Evolutionary conservation across 2,329 filamentous ascomycete species (phyloP).

Genomic region (Diplodia scrobiculata): DNA sequence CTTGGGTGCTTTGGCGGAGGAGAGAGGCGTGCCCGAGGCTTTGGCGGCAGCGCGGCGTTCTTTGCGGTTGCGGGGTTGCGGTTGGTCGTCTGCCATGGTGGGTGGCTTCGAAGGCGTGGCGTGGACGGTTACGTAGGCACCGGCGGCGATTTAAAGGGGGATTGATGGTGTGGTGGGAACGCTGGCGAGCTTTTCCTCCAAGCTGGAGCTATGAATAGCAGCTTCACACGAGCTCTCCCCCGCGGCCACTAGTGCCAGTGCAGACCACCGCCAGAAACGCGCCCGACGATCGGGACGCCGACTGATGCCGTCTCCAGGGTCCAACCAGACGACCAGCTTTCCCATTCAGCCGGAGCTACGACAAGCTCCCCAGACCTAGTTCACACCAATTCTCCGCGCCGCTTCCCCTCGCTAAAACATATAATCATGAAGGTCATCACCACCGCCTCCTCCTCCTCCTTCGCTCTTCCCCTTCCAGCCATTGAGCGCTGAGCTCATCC

Average conservation of each 20-base stretch:
- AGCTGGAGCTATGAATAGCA: constrained; percentile 9
- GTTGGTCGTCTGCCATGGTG: constrained; percentile 13
- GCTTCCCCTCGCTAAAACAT: constrained; percentile 1
- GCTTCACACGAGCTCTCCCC: background rate
- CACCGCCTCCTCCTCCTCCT: background rate
- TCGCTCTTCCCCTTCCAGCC: background rate
- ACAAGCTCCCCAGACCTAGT: background rate
- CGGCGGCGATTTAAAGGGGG: background rate
- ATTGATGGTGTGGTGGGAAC: background rate
- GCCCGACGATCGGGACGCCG: constrained; percentile 16
- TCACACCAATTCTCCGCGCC: constrained; percentile 1
- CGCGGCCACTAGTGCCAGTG: background rate
- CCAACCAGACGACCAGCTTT: constrained; percentile 2
- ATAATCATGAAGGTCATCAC: constrained; percentile 19
- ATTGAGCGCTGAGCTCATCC: constrained; percentile 19
- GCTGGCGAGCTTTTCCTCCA: background rate
- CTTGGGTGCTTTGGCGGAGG: constrained; percentile 30
- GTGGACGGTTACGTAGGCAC: background rate
- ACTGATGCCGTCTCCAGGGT: constrained; percentile 10
- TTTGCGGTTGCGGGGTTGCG: constrained; percentile 47
- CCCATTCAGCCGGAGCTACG: constrained; percentile 14
- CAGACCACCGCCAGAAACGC: background rate
- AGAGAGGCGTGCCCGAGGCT: constrained; percentile 35
- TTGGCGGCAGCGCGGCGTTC: constrained; percentile 49
- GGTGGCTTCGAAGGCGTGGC: background rate